Evolutionary conservation across 2,329 filamentous ascomycete genomes (phyloP), one percentile per base, ranked within the genome.

Genomic region (Penicillium hordei): DNA sequence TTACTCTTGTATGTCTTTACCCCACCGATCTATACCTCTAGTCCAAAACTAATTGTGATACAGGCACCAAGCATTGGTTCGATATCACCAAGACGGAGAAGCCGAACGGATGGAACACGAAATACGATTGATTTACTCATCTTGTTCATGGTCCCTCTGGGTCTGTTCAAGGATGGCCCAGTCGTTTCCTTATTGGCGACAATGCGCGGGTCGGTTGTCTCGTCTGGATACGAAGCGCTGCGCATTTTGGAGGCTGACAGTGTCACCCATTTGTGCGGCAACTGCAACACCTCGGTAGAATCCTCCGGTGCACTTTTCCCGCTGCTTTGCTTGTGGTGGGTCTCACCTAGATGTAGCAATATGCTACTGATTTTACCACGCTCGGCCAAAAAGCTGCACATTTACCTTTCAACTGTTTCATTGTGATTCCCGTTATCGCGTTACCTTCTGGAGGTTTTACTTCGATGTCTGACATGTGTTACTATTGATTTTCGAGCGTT

Each of bases 1-100:
- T 52, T 97, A 97, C 75, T 96, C 91, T 74, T 97, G 93, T 95
- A 85, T 81, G 90, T 81, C 21, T 8, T 4, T 39, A 13, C 4
- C 27, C 33, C 27, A 40, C 5, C 4, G 19, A 39, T 6, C 17
- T 21, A 42, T 33, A 19, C 15, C 34, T 33, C 9, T 17, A 4
- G 17, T 9, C 21, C 6, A 36, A 42, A 45, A 36, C 57, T 52
- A 42, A 59, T 25, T 25, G 25, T 59, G 65, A 64, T 38, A n/a
- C 61, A 93, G 90, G 90, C 80, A 97, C 93, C 52, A 85, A 89
- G 34, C 86, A 89, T 68, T 99, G 84, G 81, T 97, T 89, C 73
- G 90, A 97, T 45, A 76, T 92, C 68, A 95, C 93, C 75, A 84
- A 86, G 55, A 78, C 93, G 75, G 78, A 87, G 60, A 96, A 94